phyloP scores from a whole-genome alignment of 2,329 filamentous ascomycete species.

The Cercospora berteroae region DNA sequence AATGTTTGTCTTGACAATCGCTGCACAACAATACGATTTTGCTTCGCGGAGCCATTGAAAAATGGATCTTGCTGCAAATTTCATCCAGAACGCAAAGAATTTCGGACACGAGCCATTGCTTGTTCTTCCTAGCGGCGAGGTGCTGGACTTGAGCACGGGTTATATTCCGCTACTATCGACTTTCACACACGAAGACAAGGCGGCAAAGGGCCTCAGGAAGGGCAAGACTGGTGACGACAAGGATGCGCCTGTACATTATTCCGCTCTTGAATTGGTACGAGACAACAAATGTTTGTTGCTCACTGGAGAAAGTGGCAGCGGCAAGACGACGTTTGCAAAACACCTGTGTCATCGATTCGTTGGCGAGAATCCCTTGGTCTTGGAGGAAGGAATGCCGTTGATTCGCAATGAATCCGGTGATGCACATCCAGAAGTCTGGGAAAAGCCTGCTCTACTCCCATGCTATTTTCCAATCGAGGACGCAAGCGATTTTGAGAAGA shows the following conservation, averaged over 20 bases:
- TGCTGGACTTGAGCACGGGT: slow-evolving; percentile 4
- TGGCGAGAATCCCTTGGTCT: not conserved
- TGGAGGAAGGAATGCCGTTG: not conserved
- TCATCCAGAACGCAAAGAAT: not conserved
- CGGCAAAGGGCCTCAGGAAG: slow-evolving; percentile 8
- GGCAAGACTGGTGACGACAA: not conserved
- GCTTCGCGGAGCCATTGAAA: too few species aligned
- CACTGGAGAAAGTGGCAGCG: slow-evolving; percentile 1
- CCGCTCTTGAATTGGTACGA: slow-evolving; percentile 7
- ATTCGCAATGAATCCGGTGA: not conserved
- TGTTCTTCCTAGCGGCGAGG: slow-evolving; percentile 1
- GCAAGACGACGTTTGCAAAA: slow-evolving; percentile 16
- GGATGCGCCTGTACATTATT: not conserved
- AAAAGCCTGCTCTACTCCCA: not conserved
- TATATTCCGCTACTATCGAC: slow-evolving; percentile 12
- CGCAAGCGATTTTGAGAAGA: not conserved
- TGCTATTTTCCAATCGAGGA: not conserved
- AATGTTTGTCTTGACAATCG: not conserved
- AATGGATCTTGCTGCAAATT: not conserved
- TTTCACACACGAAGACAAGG: slow-evolving; percentile 12
- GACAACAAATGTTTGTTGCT: slow-evolving; percentile 8
- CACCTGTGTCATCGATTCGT: not conserved
- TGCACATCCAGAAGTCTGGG: not conserved
- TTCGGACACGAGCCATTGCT: slow-evolving; percentile 6
- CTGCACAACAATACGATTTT: not conserved